These are phyloP conservation scores for Penicillium sp. DNA, from an alignment of 2,329 filamentous ascomycete genomes.

Conservation along the genomic window DNA sequence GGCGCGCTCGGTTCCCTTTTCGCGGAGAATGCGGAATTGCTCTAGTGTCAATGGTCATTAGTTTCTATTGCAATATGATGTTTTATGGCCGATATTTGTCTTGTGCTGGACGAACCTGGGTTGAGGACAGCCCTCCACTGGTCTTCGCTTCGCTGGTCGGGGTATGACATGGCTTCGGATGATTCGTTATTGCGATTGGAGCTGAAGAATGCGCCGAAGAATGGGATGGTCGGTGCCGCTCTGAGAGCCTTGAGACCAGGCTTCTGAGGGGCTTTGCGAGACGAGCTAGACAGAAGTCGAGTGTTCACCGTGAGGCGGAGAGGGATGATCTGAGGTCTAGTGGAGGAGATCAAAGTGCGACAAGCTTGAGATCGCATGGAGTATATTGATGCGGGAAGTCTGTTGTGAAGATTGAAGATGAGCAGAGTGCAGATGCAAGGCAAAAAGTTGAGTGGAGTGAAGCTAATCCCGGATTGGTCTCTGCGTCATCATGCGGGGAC, in stretches of 20 bases:
- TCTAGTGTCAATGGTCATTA: conserved; percentile 56
- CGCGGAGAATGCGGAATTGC: conserved; percentile 89
- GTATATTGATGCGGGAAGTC: neutral
- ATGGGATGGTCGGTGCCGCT: conserved; percentile 78
- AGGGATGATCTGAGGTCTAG: conserved; percentile 25
- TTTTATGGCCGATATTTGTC: conserved; percentile 26
- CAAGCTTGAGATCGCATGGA: conserved; percentile 32
- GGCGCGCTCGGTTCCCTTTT: conserved; percentile 87
- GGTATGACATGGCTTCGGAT: conserved; percentile 57
- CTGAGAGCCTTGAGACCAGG: conserved; percentile 44
- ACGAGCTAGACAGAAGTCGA: conserved; percentile 21
- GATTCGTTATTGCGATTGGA: conserved; percentile 55
- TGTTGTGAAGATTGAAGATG: neutral
- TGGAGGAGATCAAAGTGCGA: conserved; percentile 22
- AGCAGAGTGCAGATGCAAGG: neutral
- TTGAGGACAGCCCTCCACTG: conserved; percentile 89
- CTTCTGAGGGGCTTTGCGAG: conserved; percentile 25
- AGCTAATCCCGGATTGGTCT: conserved; percentile 10
- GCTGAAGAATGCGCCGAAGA: conserved; percentile 74
- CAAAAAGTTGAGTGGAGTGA: conserved; percentile 5
- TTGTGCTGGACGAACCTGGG: conserved; percentile 53
- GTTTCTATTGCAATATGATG: conserved; percentile 33
- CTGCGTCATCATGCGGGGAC: conserved; percentile 37
- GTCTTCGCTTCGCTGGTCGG: conserved; percentile 75
- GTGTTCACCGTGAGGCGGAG: conserved; percentile 18